Evolutionary conservation across 768 basidiomycete species (phyloP).

Genomic region (Chalciporus chontae): DNA sequence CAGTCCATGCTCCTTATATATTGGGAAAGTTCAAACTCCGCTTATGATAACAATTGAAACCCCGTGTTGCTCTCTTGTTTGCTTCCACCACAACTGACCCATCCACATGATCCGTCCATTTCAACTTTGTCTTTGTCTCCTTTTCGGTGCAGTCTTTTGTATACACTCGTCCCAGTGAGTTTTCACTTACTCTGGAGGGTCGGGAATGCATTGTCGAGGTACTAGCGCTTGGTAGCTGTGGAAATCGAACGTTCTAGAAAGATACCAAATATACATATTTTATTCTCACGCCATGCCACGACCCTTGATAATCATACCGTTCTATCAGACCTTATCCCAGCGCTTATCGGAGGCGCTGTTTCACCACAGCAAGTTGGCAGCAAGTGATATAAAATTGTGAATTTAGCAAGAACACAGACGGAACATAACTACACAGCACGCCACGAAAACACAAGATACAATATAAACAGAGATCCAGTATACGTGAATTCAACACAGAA

Average conservation of each 20-base stretch:
- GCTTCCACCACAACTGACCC: constrained; percentile 21
- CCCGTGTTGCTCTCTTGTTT: constrained; percentile 17
- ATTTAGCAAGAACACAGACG: no score
- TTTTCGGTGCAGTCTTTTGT: background rate
- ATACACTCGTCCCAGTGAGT: background rate
- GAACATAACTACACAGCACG: background rate
- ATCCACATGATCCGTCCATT: constrained; percentile 11
- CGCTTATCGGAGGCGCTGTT: background rate
- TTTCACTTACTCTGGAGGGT: background rate
- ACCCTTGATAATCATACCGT: constrained; percentile 4
- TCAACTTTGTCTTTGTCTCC: background rate
- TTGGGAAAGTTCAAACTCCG: constrained; percentile 27
- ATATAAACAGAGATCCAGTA: background rate
- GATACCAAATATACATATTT: constrained; percentile 10
- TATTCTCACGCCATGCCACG: constrained; percentile 12
- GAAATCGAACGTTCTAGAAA: constrained; percentile 28
- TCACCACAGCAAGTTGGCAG: no score
- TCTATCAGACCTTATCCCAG: no score
- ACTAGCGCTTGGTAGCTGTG: background rate
- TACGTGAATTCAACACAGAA: background rate
- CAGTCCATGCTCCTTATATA: constrained; percentile 28
- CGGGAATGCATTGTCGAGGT: background rate
- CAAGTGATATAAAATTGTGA: no score
- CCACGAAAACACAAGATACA: background rate
- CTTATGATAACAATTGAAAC: constrained; percentile 20